These are phyloP conservation scores for Logfia minima DNA, from an alignment of 129 eudicot genomes.

Conservation along the genomic window DNA sequence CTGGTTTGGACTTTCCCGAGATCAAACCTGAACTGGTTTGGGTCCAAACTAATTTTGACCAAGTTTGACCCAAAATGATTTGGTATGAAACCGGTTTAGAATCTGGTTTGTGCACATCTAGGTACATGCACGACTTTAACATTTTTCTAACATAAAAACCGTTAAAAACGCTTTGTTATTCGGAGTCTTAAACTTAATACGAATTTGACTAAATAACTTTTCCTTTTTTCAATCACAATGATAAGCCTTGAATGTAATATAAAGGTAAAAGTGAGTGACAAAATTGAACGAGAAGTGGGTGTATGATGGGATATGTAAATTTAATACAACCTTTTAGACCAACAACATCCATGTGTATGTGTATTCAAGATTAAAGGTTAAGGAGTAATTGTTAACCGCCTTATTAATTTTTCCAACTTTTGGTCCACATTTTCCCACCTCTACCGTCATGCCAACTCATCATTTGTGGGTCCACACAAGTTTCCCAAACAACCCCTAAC, in stretches of 20 bases:
- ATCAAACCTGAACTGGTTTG: no score
- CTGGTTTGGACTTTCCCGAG: no score
- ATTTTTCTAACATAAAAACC: no score
- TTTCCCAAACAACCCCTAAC: not conserved
- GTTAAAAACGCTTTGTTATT: no score
- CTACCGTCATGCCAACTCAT: slow-evolving; percentile 22
- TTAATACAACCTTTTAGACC: slow-evolving; percentile 30
- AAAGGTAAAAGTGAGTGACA: not conserved
- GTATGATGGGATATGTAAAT: slow-evolving; percentile 13
- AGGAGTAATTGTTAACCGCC: slow-evolving; percentile 35
- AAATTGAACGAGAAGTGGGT: not conserved
- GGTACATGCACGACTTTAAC: no score
- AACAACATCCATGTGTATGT: slow-evolving; percentile 10
- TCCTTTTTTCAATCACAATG: not conserved
- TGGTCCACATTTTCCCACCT: slow-evolving; percentile 20
- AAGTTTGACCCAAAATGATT: no score
- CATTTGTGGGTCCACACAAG: slow-evolving; percentile 1
- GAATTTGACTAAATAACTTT: no score
- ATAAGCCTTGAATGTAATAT: not conserved
- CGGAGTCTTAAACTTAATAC: no score
- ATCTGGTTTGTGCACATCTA: no score
- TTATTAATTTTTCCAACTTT: slow-evolving; percentile 20
- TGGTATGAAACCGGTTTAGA: no score
- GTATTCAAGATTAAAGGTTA: slow-evolving; percentile 27
- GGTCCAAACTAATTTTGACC: no score